Base-by-base conservation (phyloP, 139 green algal genomes). In the Haematococcus sp. region DNA sequence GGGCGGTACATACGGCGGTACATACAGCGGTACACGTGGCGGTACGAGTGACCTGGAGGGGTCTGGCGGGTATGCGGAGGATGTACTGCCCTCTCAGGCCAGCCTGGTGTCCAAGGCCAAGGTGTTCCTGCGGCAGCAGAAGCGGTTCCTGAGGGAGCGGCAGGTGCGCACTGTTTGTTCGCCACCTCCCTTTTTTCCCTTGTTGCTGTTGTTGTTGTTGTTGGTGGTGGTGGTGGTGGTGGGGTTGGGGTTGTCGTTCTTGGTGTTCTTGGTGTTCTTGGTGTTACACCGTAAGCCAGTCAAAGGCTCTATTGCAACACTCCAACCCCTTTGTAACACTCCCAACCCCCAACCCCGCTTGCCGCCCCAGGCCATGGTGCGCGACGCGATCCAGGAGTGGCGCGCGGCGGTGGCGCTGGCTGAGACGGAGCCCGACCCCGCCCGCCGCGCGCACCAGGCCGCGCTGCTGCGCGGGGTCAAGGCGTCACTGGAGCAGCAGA, bases 71-170 rank as follows among this genome's bases (percentile, higher is more conserved):
- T 40, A 65, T 11, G 4, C 11, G 58, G 58, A 40, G n/a, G 58
- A 65, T n/a, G 2, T 34, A 4, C n/a, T 28, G 11, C 30, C 58
- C 58, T 65, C 58, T n/a, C 75, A 81, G 68, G 75, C 73, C n/a
- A 17, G 33, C 11, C 2, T 59, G 56, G 22, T 60, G 35, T 16
- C n/a, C 22, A 74, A 63, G 22, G 51, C 68, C 28, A 46, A 46
- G 52, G n/a, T 28, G 11, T 63, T 75, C 65, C 34, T 71, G 11
- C 58, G 54, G 40, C 72, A 74, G 65, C 74, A 74, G 65, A 68
- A 65, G 65, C 58, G 32, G 16, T 61, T 43, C 59, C 59, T 76
- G 22, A 70, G 34, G 27, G 71, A 76, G 59, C 33, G 71, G 4
- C 60, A 68, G 71, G 59, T 68, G 33, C 9, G 20, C 25, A n/a